Evolutionary conservation across 805 yeast genomes (phyloP), one percentile per base, ranked within the genome.

Genomic region (Blastobotrys americana): DNA sequence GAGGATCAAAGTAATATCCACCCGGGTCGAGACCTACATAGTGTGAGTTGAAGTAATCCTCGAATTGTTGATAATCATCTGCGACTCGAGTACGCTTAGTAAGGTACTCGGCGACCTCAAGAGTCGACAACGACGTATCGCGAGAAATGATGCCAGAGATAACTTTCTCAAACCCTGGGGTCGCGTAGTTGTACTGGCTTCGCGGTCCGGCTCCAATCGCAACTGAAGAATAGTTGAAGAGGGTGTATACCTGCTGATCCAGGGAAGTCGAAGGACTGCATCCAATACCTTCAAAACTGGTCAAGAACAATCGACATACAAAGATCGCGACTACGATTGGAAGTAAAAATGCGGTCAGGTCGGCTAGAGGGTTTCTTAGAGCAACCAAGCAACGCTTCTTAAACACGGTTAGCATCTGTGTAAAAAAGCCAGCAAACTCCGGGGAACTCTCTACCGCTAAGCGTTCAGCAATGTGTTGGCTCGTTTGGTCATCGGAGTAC

Each of bases 251-350:
- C 39, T 54, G 59, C 0, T 25, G 20, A 18, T 39, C 22, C 35
- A 44, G 43, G 8, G 36, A 42, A 10, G 37, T 39, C 5, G 42
- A 28, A 3, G 56, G 45, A 3, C 34, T 28, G 37, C 60, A 56
- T 13, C 51, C 47, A 2, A 54, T 20, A 10, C 51, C 53, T 18
- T 43, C 35, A 45, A 55, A 56, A 4, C 44, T 25, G 5, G 36
- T 36, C 21, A 54, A 20, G 39, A 55, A 56, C 3, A 47, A n/a
- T 1, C 54, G 38, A 4, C 52, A 44, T 13, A 55, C 58, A 25
- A 25, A 25, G 19, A 56, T 56, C 19, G 61, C 61, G 21, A 61
- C 66, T 23, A 61, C 44, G 28, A 61, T 52, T 1, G 65, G 66
- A 6, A 61, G 39, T n/a, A 61, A 15, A 20, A 61, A 45, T 13